A percentile compares a stretch with the other conserved stretches of the same genome.
Conservation (phyloP, 305 asterid genomes). For the Solanum hybrid region DNA sequence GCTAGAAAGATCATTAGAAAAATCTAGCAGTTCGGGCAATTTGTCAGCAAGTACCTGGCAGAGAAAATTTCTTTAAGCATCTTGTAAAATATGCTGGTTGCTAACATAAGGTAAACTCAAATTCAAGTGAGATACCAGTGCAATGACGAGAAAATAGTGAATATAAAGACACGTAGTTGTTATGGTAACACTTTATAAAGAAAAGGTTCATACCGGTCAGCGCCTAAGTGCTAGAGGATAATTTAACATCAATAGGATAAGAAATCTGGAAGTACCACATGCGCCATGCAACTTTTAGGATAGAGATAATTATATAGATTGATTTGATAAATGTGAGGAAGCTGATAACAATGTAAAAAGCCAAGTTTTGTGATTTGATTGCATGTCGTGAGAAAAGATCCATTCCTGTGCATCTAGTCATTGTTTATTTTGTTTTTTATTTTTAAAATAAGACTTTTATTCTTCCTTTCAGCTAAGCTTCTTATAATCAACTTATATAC, state of each 20-base stretch:
- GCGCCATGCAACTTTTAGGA: not conserved
- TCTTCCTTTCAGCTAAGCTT: not conserved
- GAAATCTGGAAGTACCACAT: not conserved
- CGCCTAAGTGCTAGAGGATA: not conserved
- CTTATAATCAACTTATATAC: not conserved
- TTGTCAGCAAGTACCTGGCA: slow-evolving; percentile 75
- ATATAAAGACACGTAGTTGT: not conserved
- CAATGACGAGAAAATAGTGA: not conserved
- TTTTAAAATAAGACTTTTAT: not conserved
- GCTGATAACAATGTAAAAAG: not conserved
- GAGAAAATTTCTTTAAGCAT: not conserved
- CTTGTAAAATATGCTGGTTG: not conserved
- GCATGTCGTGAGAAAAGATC: not conserved
- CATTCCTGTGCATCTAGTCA: not conserved
- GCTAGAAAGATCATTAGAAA: slow-evolving; percentile 75
- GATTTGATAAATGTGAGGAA: not conserved
- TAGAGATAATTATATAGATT: not conserved
- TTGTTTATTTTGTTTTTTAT: not conserved
- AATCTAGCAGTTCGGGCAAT: slow-evolving; percentile 85
- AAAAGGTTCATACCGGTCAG: not conserved
- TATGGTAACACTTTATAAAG: not conserved
- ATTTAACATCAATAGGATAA: not conserved
- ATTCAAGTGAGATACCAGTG: not conserved
- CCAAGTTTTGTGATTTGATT: not conserved
- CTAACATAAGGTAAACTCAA: not conserved